phyloP scores from a whole-genome alignment of 345 rosid species.

The Eucalyptus grandis region DNA sequence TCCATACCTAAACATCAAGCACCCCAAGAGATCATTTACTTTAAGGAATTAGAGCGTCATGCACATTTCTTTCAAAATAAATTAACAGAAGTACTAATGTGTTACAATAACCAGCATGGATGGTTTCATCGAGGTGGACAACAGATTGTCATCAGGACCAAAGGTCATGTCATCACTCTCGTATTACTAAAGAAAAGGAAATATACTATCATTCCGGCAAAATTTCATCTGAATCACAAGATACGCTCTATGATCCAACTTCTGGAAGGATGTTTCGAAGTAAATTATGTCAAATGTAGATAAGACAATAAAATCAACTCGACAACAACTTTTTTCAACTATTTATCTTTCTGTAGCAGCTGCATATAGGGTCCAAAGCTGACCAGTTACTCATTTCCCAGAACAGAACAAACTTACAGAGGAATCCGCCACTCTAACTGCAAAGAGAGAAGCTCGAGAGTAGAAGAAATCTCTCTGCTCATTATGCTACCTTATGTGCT shows the following conservation, averaged over 20 bases:
- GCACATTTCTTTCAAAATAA: not conserved
- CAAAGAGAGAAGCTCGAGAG: not conserved
- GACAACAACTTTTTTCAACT: no score
- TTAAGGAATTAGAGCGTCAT: not conserved
- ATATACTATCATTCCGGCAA: not conserved
- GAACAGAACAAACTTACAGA: no score
- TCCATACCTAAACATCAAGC: conserved; percentile 46
- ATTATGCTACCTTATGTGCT: no score
- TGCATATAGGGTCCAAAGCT: no score
- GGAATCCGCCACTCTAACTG: not conserved
- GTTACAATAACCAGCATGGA: not conserved
- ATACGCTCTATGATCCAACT: not conserved
- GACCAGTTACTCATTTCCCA: no score
- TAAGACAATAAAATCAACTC: no score
- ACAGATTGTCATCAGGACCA: not conserved
- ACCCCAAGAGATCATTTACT: not conserved
- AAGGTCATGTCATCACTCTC: not conserved
- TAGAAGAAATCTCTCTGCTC: no score
- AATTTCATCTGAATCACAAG: not conserved
- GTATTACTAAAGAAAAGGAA: not conserved
- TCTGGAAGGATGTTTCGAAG: not conserved
- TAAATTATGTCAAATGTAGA: not conserved
- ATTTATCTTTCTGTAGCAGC: no score
- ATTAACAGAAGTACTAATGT: not conserved
- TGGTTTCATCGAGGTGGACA: not conserved